Percentiles rank a stretch among this genome's conserved stretches.
Conservation (phyloP, 2,329 filamentous ascomycete species). For the Colletotrichum sp. region DNA sequence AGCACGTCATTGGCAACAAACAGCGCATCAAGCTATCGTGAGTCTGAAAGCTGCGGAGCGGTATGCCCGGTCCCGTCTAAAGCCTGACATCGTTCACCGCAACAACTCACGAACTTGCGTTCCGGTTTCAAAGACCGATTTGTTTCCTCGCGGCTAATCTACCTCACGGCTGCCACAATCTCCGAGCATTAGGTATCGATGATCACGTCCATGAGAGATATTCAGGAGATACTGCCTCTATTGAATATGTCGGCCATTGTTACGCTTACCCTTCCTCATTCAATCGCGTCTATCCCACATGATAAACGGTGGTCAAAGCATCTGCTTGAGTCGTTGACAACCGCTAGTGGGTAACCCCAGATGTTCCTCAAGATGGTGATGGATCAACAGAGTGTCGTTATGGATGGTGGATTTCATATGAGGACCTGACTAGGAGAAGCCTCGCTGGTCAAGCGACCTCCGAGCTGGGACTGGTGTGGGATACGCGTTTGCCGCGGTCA, state of each 20-base stretch:
- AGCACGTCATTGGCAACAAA: slow-evolving; percentile 6
- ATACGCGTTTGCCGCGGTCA: background rate
- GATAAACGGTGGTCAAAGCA: slow-evolving; percentile 21
- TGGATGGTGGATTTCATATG: background rate
- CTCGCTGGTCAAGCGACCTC: background rate
- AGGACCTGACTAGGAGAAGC: background rate
- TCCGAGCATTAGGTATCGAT: background rate
- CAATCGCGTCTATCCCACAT: slow-evolving; percentile 6
- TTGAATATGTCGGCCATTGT: background rate
- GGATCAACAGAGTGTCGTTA: slow-evolving; percentile 1
- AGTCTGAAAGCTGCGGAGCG: background rate
- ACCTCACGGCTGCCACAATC: background rate
- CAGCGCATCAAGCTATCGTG: background rate
- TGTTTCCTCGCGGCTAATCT: background rate
- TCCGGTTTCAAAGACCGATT: background rate
- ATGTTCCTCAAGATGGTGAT: slow-evolving; percentile 13
- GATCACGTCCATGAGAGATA: background rate
- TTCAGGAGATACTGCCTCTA: slow-evolving; percentile 10
- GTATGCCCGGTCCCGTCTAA: background rate
- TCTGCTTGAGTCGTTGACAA: slow-evolving; percentile 3
- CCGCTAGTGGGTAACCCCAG: slow-evolving; percentile 8
- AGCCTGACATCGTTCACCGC: background rate
- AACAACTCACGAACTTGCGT: background rate
- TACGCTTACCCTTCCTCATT: background rate
- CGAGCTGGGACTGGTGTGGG: background rate